Conservation (phyloP, 345 rosid species). For the Salix viminalis region DNA sequence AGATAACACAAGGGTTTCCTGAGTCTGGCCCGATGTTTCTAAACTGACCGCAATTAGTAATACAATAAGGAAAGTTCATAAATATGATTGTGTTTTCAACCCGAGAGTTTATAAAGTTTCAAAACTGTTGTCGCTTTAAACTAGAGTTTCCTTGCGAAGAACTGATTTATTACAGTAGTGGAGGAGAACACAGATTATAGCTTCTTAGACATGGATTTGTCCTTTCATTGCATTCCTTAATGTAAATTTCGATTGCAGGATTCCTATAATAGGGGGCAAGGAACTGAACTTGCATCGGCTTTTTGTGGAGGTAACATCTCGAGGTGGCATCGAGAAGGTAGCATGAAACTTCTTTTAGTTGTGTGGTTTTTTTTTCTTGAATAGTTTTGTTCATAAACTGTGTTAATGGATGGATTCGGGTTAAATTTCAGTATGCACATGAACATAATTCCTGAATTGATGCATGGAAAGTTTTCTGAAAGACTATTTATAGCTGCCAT, state of each 20-base stretch:
- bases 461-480: background rate
- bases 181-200: background rate
- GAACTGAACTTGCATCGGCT: conserved; percentile 87
- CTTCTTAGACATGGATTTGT: background rate
- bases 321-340: conserved; percentile 96
- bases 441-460: background rate
- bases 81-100: background rate
- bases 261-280: conserved; percentile 87
- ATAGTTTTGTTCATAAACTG: background rate
- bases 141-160: background rate
- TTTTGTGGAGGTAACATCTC: conserved; percentile 87
- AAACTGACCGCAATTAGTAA: background rate
- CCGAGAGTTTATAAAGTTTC: background rate
- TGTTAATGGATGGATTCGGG: background rate
- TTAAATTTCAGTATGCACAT: background rate
- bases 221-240: background rate
- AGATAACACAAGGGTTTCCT: background rate
- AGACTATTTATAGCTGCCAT: background rate
- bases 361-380: background rate
- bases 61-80: background rate
- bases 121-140: background rate
- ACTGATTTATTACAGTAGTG: background rate
- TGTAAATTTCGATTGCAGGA: conserved; percentile 42
- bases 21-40: background rate
- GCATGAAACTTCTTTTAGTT: background rate